Evolutionary conservation across 192 early-diverging fungal species (phyloP).

Genomic region (Chytriomyces hyalinus): DNA sequence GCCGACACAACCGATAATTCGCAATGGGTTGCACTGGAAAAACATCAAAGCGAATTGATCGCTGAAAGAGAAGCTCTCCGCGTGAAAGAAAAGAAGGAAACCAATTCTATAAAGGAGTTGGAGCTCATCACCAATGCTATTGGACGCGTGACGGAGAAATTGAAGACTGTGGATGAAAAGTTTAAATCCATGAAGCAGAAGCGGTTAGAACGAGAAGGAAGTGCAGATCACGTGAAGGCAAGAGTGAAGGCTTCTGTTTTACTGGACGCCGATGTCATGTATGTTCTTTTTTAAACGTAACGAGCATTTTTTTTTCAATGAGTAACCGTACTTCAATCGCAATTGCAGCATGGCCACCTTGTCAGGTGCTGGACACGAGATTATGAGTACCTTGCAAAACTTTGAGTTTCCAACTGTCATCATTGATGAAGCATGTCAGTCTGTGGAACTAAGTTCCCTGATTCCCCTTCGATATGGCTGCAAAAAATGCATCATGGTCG

Average conservation of each 20-base stretch:
- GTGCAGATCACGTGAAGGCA: constrained; percentile 29
- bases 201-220: constrained; percentile 44
- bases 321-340: background rate
- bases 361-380: constrained; percentile 84
- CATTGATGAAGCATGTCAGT: constrained; percentile 96
- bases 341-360: constrained; percentile 67
- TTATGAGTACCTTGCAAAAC: constrained; percentile 62
- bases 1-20: constrained; percentile 45
- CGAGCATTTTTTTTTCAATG: background rate
- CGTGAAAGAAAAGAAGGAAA: constrained; percentile 33
- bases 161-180: constrained; percentile 31
- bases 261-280: constrained; percentile 75
- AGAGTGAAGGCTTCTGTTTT: constrained; percentile 70
- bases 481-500: constrained; percentile 84
- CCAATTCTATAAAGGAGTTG: constrained; percentile 18
- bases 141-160: constrained; percentile 41
- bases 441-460: constrained; percentile 82
- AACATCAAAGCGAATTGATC: constrained; percentile 40
- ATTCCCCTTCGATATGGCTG: constrained; percentile 88
- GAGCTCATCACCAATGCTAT: constrained; percentile 36
- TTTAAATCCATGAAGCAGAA: constrained; percentile 41
- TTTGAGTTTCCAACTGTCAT: constrained; percentile 77
- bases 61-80: constrained; percentile 45
- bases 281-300: background rate
- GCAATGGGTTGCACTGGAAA: constrained; percentile 44